phyloP scores from a whole-genome alignment of 2,329 filamentous ascomycete species.

The Alternaria arbusti region DNA sequence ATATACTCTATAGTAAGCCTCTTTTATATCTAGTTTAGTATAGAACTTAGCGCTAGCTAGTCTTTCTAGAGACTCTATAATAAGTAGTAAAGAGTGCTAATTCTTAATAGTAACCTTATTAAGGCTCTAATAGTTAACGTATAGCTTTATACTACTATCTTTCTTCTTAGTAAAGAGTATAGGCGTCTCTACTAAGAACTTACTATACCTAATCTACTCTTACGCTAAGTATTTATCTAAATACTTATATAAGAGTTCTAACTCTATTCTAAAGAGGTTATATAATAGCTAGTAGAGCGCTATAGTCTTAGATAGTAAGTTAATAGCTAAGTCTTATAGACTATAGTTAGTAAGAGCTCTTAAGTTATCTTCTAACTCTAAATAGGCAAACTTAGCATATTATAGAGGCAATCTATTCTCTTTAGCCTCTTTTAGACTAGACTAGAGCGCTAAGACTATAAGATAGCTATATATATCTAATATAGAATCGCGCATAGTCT shows the following conservation, averaged over 20 bases:
- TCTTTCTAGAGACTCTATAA: not conserved
- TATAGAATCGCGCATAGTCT: not conserved
- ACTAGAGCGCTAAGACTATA: not conserved
- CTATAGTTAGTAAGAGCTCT: not conserved
- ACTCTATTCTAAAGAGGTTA: not conserved
- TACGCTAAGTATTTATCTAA: not conserved
- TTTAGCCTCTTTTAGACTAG: not conserved
- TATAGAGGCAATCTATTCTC: not conserved
- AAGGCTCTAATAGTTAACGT: not conserved
- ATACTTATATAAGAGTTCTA: not conserved
- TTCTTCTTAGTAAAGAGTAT: not conserved
- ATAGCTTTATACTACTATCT: not conserved
- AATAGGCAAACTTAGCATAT: not conserved
- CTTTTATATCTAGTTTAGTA: not conserved
- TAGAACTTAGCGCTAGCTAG: not conserved
- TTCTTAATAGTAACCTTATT: slow-evolving; percentile 1
- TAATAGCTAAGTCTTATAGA: not conserved
- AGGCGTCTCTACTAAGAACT: not conserved
- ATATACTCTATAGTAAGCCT: not conserved
- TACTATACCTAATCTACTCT: not conserved
- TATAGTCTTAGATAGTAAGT: not conserved
- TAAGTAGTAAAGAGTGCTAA: not conserved
- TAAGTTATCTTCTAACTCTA: not conserved
- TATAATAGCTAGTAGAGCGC: not conserved
- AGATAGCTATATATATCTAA: not conserved